phyloP scores from a whole-genome alignment of 306 rosid genomes.

The Pachyrhizus erosus region DNA sequence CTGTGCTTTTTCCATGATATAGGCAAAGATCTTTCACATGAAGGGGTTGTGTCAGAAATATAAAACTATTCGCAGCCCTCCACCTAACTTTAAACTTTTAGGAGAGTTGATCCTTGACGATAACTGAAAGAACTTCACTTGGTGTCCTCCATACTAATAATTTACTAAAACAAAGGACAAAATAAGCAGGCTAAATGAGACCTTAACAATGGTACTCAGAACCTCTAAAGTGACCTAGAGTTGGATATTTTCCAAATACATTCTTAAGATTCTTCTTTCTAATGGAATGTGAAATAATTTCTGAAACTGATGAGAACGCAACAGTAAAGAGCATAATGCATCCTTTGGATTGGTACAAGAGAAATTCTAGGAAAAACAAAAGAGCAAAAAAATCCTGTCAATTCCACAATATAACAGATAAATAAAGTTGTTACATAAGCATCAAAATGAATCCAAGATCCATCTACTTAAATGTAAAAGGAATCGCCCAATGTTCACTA shows the following conservation, averaged over 20 bases:
- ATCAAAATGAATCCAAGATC: neutral
- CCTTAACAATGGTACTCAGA: neutral
- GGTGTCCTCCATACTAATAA: neutral
- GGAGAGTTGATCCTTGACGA: neutral
- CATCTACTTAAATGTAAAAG: neutral
- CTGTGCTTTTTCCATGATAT: constrained; percentile 16
- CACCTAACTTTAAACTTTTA: constrained; percentile 10
- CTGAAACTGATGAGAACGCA: neutral
- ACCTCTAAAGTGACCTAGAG: neutral
- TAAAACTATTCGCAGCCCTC: neutral
- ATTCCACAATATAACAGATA: neutral
- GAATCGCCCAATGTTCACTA: neutral
- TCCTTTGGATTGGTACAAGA: neutral
- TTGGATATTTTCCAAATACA: neutral
- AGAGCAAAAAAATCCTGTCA: neutral
- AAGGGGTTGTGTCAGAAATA: neutral
- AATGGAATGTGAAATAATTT: neutral
- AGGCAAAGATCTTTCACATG: neutral
- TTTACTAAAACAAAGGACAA: neutral
- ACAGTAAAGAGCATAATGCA: neutral
- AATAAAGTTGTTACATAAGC: constrained; percentile 6
- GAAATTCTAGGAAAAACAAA: neutral
- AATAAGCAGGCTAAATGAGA: neutral
- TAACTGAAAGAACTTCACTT: neutral
- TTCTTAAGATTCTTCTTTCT: neutral